Base-by-base conservation (phyloP, 805 yeast species). In the Yamadazyma kitorensis region DNA sequence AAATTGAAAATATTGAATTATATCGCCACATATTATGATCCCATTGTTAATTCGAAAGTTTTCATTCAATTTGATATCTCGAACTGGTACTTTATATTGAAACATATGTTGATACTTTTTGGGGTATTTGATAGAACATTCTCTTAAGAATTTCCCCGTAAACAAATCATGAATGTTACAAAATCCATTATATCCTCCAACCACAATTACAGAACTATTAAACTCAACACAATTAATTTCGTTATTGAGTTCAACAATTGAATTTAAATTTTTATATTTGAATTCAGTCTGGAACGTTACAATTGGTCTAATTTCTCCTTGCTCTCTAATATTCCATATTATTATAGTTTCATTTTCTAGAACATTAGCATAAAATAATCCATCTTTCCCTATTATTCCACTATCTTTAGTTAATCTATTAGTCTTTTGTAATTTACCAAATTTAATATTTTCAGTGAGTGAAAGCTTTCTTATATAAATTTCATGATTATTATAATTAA, bases 1-100 rank as follows among this genome's bases (percentile, higher is more conserved):
- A 54, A 70, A 66, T 35, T 63, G 67, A 44, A 74, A 74, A 43
- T 68, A 68, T 39, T 72, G 76, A 1, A 69, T 52, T 2, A 57
- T 43, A 17, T 70, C 62, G 0, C 73, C 76, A 41, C 65, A 57
- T 1, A 62, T 43, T 2, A 68, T 49, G 2, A 72, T 43, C 6
- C 79, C 78, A 24, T 52, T 53, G 5, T 63, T 45, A 3, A 51
- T 46, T 14, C 45, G 49, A 33, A 48, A 49, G 7, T 40, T 27
- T 16, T 46, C 53, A 33, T 55, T 61, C 26, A 62, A 43, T 22
- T 40, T 33, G n/a, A 63, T 51, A 12, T 35, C 45, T 16, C 40
- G 47, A 10, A 54, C 56, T 4, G 65, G 68, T 6, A 58, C 28
- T 19, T 46, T 35, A 27, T 44, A 46, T 17, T 39, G 33, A 32